Evolutionary conservation across 2,329 filamentous ascomycete species (phyloP).

Genomic region (Epichloe hybrida): DNA sequence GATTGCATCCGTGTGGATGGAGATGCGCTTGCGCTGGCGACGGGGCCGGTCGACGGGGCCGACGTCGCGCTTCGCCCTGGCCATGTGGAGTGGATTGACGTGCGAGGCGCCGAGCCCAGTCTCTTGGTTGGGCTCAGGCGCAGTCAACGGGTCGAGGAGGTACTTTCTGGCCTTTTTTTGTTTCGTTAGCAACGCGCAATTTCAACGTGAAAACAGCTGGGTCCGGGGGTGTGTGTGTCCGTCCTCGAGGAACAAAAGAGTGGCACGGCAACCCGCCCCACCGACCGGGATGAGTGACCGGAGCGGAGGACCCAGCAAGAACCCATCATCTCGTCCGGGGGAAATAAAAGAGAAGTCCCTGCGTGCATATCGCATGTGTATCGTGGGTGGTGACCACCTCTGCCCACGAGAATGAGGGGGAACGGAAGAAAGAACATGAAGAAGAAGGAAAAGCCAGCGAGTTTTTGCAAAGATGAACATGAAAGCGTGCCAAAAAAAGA

Average conservation of each 20-base stretch:
- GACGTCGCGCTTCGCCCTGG: conserved; percentile 48
- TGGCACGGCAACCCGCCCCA: no score
- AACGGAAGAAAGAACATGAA: not conserved
- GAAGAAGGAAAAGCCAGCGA: not conserved
- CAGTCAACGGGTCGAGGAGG: conserved; percentile 56
- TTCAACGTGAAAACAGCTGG: not conserved
- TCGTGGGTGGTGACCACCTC: not conserved
- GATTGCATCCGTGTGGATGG: conserved; percentile 59
- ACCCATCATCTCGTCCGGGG: no score
- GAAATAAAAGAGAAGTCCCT: no score
- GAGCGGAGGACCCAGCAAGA: no score
- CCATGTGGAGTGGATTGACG: conserved; percentile 48
- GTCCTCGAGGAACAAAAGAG: no score
- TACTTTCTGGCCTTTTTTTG: conserved; percentile 45
- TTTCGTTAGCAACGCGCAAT: not conserved
- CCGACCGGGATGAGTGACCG: no score
- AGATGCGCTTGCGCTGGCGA: conserved; percentile 44
- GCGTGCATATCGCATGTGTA: no score
- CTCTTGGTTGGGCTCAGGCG: conserved; percentile 53
- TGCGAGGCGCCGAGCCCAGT: conserved; percentile 50
- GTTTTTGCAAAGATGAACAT: not conserved
- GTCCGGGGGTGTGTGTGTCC: no score
- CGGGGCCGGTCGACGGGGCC: conserved; percentile 55
- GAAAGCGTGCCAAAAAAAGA: not conserved
- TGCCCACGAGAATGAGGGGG: not conserved